A percentile compares a stretch with the other conserved stretches of the same genome.
These are phyloP conservation scores for Lyophyllum semitale DNA, from an alignment of 768 basidiomycete genomes.

Conservation along the genomic window DNA sequence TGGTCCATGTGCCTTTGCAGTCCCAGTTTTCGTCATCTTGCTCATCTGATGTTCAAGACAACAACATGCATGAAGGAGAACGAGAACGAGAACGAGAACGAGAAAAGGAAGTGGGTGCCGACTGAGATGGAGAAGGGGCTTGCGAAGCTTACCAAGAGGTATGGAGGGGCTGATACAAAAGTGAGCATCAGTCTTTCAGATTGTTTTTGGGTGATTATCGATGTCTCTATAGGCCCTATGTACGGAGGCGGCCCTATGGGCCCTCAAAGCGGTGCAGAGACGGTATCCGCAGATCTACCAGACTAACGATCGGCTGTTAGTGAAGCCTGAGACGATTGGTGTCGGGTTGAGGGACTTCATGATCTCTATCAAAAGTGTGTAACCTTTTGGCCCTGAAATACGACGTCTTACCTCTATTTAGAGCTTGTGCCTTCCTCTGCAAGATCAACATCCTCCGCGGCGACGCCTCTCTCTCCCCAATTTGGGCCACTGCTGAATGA, in stretches of 20 bases:
- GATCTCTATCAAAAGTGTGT: constrained; percentile 93
- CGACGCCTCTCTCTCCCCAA: constrained; percentile 82
- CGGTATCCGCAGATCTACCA: constrained; percentile 98
- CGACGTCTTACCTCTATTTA: constrained; percentile 32
- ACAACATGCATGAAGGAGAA: too few species aligned
- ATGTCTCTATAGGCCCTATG: constrained; percentile 70
- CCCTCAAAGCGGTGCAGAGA: constrained; percentile 95
- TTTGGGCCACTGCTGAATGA: constrained; percentile 76
- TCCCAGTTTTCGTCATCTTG: too few species aligned
- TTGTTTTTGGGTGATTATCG: constrained; percentile 8
- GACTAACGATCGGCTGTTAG: constrained; percentile 78
- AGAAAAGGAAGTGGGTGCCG: constrained; percentile 24
- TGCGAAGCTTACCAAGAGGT: constrained; percentile 92
- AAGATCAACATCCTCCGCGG: constrained; percentile 83
- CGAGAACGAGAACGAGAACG: too few species aligned
- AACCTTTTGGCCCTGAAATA: not conserved
- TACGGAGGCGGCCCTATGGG: constrained; percentile 92
- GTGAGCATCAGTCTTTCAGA: constrained; percentile 46
- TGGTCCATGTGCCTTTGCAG: too few species aligned
- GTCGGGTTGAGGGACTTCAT: constrained; percentile 92
- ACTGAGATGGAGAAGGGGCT: constrained; percentile 49
- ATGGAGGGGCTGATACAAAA: constrained; percentile 94
- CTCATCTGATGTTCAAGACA: too few species aligned
- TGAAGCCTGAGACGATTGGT: constrained; percentile 84
- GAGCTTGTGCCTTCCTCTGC: constrained; percentile 95